Base-by-base conservation (phyloP, 2,329 filamentous ascomycete genomes). In the Xylaria sp. region DNA sequence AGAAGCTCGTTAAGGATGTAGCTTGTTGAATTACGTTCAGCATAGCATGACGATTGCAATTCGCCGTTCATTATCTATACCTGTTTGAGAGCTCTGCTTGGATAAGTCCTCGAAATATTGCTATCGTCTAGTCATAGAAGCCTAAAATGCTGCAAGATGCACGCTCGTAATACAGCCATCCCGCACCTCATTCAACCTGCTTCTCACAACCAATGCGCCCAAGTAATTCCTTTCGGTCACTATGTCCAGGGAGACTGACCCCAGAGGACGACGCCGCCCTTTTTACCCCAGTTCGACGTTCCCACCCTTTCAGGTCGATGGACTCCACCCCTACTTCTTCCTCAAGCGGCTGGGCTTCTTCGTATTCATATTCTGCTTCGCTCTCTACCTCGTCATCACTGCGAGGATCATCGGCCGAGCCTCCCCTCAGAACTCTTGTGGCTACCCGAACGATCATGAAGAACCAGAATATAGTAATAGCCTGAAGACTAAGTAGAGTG, bases 381-480 rank as follows among this genome's bases (percentile, higher is more conserved):
- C 86, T 85, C 27, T 88, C 89, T 25, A 90, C 92, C 79, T 97
- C 94, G 70, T 93, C 93, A 73, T 97, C 95, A 69, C 93, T 97
- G 63, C 96, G 89, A 20, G 89, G 87, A 76, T 99, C 96, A 70
- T 97, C 94, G 5, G 95, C 94, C 36, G 88, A 84, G 42, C 85
- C 87, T 36, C 95, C 94, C 57, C 85, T 87, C 39, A 98, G 77
- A 5, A 98, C 94, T 68, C 90, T 90, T 69, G 91, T 85, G 25
- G 94, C 94, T 2, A 99, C 92, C 64, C 89, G 88, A 44, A 94
- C 80, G 72, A 98, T 97, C 89, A 97, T 92, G 69, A 84, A 85
- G 76, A 98, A 97, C 96, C 96, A 98, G 68, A 92, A 85, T 39
- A 97, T 82, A 36, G 92, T 94, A 60, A 99, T 86, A 25, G 85